These are phyloP conservation scores for Xylariales sp. DNA, from an alignment of 2,329 filamentous ascomycete species.

Conservation along the genomic window DNA sequence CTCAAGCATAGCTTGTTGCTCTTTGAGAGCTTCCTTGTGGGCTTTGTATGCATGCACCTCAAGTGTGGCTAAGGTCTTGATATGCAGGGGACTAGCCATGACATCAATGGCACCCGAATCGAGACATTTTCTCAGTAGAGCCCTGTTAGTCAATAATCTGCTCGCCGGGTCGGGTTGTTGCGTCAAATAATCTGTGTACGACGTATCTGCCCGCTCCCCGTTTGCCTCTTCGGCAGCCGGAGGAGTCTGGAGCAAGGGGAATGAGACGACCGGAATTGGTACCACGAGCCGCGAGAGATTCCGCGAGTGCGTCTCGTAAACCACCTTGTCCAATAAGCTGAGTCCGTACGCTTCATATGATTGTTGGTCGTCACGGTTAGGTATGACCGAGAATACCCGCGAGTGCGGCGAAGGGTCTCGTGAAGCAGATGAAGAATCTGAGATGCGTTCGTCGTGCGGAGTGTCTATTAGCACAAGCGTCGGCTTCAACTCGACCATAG, in stretches of 20 bases:
- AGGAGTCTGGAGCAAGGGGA: slow-evolving; percentile 22
- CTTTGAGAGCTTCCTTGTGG: slow-evolving; percentile 69
- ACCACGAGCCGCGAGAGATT: slow-evolving; percentile 53
- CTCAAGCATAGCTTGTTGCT: slow-evolving; percentile 68
- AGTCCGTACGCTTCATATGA: slow-evolving; percentile 55
- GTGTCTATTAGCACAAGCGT: slow-evolving; percentile 55
- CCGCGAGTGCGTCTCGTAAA: slow-evolving; percentile 53
- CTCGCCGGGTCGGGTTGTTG: slow-evolving; percentile 22
- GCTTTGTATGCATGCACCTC: slow-evolving; percentile 81
- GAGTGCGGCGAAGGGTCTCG: slow-evolving; percentile 43
- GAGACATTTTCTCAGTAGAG: slow-evolving; percentile 65
- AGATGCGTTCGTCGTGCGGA: slow-evolving; percentile 43
- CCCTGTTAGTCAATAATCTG: slow-evolving; percentile 31
- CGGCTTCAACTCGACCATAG: slow-evolving; percentile 48
- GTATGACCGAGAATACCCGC: slow-evolving; percentile 28
- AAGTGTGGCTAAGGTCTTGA: slow-evolving; percentile 68
- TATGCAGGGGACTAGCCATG: slow-evolving; percentile 72
- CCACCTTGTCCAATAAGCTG: slow-evolving; percentile 49
- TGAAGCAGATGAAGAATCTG: slow-evolving; percentile 28
- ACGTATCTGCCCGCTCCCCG: slow-evolving; percentile 13
- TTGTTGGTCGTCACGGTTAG: slow-evolving; percentile 38
- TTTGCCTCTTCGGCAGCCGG: slow-evolving; percentile 25
- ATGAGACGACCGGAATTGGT: slow-evolving; percentile 49
- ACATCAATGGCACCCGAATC: slow-evolving; percentile 87
- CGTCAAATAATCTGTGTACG: slow-evolving; percentile 18